Conservation (phyloP, 805 yeast species). For the Lipomyces lipofer region DNA sequence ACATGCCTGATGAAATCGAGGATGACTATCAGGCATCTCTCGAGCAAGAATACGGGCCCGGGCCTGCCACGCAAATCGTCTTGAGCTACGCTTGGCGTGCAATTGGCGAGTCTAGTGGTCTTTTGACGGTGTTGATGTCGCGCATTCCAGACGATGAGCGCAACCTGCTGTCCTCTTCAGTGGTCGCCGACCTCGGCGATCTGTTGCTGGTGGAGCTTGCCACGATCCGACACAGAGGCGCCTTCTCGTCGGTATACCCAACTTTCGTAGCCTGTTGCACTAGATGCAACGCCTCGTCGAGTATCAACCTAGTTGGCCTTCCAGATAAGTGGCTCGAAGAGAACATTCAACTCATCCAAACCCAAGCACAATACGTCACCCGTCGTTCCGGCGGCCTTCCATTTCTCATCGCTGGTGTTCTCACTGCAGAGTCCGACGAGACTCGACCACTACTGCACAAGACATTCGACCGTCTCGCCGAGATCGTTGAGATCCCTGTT, state of each 20-base stretch:
- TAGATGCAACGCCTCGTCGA: slow-evolving; percentile 46
- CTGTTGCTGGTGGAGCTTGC: slow-evolving; percentile 66
- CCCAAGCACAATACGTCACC: slow-evolving; percentile 68
- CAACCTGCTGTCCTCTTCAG: slow-evolving; percentile 34
- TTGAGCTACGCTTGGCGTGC: slow-evolving; percentile 80
- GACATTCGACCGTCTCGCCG: slow-evolving; percentile 55
- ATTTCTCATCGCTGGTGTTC: slow-evolving; percentile 67
- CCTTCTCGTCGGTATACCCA: slow-evolving; percentile 85
- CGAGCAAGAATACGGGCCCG: slow-evolving; percentile 41
- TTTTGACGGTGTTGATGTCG: slow-evolving; percentile 52
- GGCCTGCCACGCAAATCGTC: slow-evolving; percentile 46
- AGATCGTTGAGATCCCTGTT: slow-evolving; percentile 56
- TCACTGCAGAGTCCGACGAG: slow-evolving; percentile 51
- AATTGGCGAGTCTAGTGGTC: slow-evolving; percentile 67
- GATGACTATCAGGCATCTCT: slow-evolving; percentile 30
- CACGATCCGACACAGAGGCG: slow-evolving; percentile 83
- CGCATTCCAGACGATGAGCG: slow-evolving; percentile 29
- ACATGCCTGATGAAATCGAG: slow-evolving; percentile 48
- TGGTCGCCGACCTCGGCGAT: slow-evolving; percentile 49
- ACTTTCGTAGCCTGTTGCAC: slow-evolving; percentile 67
- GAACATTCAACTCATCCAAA: slow-evolving; percentile 55
- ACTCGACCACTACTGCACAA: slow-evolving; percentile 45
- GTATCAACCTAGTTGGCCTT: slow-evolving; percentile 39
- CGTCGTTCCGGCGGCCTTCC: slow-evolving; percentile 95
- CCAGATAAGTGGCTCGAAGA: slow-evolving; percentile 61